A percentile compares a stretch with the other conserved stretches of the same genome.
Evolutionary conservation across 345 rosid species (phyloP).

Genomic region (Melaleuca quinquenervia): DNA sequence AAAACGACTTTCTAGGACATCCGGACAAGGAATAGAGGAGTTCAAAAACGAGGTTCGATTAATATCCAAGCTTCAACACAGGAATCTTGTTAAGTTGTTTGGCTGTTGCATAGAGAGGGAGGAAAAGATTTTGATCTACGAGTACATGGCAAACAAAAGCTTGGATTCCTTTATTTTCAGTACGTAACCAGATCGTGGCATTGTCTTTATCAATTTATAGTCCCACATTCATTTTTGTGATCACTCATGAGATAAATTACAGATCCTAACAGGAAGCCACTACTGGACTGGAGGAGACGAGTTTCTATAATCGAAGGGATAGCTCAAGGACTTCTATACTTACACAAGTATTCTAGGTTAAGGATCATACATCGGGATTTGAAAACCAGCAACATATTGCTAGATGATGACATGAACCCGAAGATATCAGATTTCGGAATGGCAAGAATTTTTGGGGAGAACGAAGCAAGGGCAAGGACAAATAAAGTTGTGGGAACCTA

Average conservation of each 20-base stretch:
- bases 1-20: slow-evolving; percentile 11
- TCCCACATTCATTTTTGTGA: neutral
- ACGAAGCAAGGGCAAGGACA: neutral
- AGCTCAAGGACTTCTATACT: slow-evolving; percentile 17
- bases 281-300: slow-evolving; percentile 11
- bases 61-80: slow-evolving; percentile 17
- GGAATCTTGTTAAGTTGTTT: slow-evolving; percentile 13
- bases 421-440: slow-evolving; percentile 23
- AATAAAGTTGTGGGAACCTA: slow-evolving; percentile 16
- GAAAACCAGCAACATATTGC: slow-evolving; percentile 12
- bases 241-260: neutral
- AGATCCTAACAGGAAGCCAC: slow-evolving; percentile 3
- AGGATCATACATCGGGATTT: slow-evolving; percentile 21
- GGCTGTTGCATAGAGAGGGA: slow-evolving; percentile 13
- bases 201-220: neutral
- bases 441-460: slow-evolving; percentile 15
- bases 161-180: slow-evolving; percentile 14
- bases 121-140: slow-evolving; percentile 14
- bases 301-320: slow-evolving; percentile 14
- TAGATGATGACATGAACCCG: slow-evolving; percentile 16
- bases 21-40: slow-evolving; percentile 14
- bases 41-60: slow-evolving; percentile 14
- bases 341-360: slow-evolving; percentile 17
- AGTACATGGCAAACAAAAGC: slow-evolving; percentile 18
- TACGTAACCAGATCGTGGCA: neutral